Conservation (phyloP, 768 basidiomycete genomes). For the Favolaschia claudopus region DNA sequence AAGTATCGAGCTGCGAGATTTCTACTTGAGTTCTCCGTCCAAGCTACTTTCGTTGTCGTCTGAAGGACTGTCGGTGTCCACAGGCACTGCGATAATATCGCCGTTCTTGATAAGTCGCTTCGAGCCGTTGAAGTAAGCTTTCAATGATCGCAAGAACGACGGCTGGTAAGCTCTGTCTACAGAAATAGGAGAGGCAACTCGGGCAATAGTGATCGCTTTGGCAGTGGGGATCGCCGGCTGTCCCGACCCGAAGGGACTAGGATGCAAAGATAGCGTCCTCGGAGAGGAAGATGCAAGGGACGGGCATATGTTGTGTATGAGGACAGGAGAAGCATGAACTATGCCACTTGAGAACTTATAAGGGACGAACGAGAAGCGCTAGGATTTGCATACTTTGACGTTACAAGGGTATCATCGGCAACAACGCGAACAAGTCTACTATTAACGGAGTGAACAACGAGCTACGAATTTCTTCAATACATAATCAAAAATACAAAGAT, state of each 20-base stretch:
- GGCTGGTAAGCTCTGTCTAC: slow-evolving; percentile 70
- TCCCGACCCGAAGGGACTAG: slow-evolving; percentile 68
- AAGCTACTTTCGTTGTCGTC: slow-evolving; percentile 38
- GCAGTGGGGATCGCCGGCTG: slow-evolving; percentile 74
- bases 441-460: slow-evolving; percentile 50
- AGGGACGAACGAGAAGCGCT: slow-evolving; percentile 3
- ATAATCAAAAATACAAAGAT: background rate
- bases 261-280: slow-evolving; percentile 45
- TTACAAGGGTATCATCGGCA: slow-evolving; percentile 55
- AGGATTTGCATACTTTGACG: slow-evolving; percentile 41
- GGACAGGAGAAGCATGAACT: slow-evolving; percentile 53
- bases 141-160: slow-evolving; percentile 67
- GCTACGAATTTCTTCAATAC: slow-evolving; percentile 45
- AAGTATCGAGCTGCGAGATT: too few relatives aligned
- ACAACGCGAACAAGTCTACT: slow-evolving; percentile 66
- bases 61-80: slow-evolving; percentile 57
- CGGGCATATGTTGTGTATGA: slow-evolving; percentile 60
- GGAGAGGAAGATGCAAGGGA: slow-evolving; percentile 29
- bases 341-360: slow-evolving; percentile 42
- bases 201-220: slow-evolving; percentile 72
- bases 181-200: slow-evolving; percentile 80
- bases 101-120: slow-evolving; percentile 73
- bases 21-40: too few relatives aligned
- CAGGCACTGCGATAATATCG: slow-evolving; percentile 72
- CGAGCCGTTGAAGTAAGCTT: slow-evolving; percentile 61